These are phyloP conservation scores for Marchantia polymorpha DNA, from an alignment of 225 moss, liverwort and hornwort genomes.

Conservation along the genomic window DNA sequence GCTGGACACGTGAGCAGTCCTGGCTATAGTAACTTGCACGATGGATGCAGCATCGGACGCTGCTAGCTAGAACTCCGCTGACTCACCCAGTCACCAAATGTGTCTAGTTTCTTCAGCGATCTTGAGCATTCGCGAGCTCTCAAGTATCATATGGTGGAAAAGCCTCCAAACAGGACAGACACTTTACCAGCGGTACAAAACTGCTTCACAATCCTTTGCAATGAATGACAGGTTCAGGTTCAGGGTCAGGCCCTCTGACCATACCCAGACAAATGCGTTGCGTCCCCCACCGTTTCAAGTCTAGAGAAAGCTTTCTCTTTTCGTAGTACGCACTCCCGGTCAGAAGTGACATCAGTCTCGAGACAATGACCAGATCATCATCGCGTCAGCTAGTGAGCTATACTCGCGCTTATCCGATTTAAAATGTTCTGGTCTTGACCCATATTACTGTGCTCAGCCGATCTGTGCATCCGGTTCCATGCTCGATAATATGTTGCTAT, in stretches of 20 bases:
- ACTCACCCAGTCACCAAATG: not conserved
- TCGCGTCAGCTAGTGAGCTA: not conserved
- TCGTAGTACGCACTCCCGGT: slow-evolving; percentile 3
- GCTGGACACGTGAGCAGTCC: slow-evolving; percentile 1
- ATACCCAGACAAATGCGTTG: not conserved
- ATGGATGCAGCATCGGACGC: not conserved
- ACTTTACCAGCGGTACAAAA: not conserved
- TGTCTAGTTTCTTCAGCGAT: not conserved
- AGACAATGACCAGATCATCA: slow-evolving; percentile 8
- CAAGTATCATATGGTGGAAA: not conserved
- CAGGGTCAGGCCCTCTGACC: not conserved
- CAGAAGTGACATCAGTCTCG: slow-evolving; percentile 12
- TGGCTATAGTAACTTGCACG: slow-evolving; percentile 3
- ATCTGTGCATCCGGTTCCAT: not conserved
- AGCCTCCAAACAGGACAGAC: not conserved
- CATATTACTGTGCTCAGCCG: not conserved
- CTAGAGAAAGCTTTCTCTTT: slow-evolving; percentile 4
- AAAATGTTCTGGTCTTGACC: not conserved
- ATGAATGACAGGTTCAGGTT: not conserved
- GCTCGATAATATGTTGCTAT: not conserved
- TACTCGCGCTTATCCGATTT: not conserved
- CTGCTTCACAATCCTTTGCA: slow-evolving; percentile 2
- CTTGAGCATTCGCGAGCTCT: not conserved
- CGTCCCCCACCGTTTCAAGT: not conserved
- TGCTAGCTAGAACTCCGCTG: not conserved